Percentiles rank a stretch among this genome's conserved stretches.
Conservation (phyloP, 208 protist genomes). For the Phytomonas francai region DNA sequence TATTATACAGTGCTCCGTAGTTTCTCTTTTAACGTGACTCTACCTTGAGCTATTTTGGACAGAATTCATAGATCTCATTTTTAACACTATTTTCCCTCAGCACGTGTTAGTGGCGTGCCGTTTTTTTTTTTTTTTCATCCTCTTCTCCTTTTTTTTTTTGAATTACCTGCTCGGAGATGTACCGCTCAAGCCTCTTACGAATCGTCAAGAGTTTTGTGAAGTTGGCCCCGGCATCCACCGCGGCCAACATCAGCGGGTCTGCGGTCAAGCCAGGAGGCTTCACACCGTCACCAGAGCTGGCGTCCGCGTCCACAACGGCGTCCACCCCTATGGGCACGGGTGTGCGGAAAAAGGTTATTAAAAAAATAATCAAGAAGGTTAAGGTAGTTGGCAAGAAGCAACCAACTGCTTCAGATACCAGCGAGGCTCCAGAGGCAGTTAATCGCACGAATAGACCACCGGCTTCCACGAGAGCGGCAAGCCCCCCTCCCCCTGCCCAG, state of each 20-base stretch:
- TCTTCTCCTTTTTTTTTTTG: neutral
- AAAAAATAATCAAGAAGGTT: constrained; percentile 6
- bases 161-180: neutral
- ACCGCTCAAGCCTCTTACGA: neutral
- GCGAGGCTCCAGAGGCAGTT: neutral
- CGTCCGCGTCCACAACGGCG: neutral
- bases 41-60: no score
- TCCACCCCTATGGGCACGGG: neutral
- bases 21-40: no score
- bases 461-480: no score
- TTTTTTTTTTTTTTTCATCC: constrained; percentile 14
- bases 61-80: no score
- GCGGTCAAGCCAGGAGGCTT: no score
- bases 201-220: no score
- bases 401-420: neutral
- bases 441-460: no score
- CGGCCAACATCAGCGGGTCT: neutral
- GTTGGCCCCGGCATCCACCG: neutral
- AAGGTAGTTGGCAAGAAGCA: constrained; percentile 4
- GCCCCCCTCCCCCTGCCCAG: no score
- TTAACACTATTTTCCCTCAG: no score
- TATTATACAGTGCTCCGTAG: no score
- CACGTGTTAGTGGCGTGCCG: no score
- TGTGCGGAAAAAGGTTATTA: neutral
- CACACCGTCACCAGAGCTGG: no score